Evolutionary conservation across 768 basidiomycete species (phyloP).

Genomic region (Lactifluus rugatus): DNA sequence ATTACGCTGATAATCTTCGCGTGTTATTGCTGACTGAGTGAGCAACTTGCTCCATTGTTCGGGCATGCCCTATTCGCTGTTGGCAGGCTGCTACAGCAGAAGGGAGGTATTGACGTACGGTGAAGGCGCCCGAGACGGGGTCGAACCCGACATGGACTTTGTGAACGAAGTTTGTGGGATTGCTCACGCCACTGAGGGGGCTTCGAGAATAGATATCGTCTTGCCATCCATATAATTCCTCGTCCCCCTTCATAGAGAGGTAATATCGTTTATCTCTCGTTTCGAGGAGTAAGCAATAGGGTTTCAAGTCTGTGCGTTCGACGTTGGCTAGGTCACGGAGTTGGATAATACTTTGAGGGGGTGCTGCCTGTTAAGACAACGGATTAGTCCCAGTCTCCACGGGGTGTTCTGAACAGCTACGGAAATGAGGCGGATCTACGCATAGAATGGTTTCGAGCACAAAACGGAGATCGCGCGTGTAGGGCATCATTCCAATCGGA

Average conservation of each 20-base stretch:
- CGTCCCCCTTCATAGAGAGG: conserved; percentile 82
- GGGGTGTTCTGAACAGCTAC: background rate
- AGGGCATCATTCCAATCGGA: background rate
- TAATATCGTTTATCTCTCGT: conserved; percentile 75
- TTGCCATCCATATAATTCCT: conserved; percentile 97
- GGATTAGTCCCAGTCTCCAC: background rate
- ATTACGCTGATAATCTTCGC: conserved; percentile 94
- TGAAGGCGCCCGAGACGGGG: conserved; percentile 87
- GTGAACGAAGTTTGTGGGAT: conserved; percentile 96
- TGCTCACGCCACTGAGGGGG: conserved; percentile 86
- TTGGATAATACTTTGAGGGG: conserved; percentile 49
- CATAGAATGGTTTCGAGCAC: background rate
- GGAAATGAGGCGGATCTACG: background rate
- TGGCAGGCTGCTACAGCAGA: background rate
- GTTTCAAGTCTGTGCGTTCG: conserved; percentile 88
- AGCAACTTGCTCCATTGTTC: conserved; percentile 97
- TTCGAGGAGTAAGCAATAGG: conserved; percentile 85
- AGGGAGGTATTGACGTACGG: conserved; percentile 42
- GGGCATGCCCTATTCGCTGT: conserved; percentile 65
- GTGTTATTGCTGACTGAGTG: conserved; percentile 93
- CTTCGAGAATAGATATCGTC: conserved; percentile 92
- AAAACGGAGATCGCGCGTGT: background rate
- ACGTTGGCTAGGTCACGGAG: conserved; percentile 77
- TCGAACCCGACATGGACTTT: conserved; percentile 98
- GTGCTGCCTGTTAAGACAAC: conserved; percentile 33